Base-by-base conservation (phyloP, 2,329 filamentous ascomycete genomes). In the Aureobasidium subglaciale region DNA sequence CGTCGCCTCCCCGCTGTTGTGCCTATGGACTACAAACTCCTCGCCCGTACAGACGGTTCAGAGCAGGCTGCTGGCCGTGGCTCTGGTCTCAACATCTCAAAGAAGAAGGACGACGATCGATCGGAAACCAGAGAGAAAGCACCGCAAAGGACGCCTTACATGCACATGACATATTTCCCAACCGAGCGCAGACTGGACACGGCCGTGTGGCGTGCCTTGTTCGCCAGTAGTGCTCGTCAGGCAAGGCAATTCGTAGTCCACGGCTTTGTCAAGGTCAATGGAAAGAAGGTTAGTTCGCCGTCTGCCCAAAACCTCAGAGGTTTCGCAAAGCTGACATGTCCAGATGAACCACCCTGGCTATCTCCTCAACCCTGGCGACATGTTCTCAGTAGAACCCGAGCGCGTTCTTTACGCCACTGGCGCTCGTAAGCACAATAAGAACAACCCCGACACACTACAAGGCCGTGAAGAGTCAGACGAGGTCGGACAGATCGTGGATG, bases 301-400 rank as follows among this genome's bases (percentile, higher is more conserved):
- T 32, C 9, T 5, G 34, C 27, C 7, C 7, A 10, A 11, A 4
- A 25, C 6, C 25, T 32, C n/a, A n/a, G n/a, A n/a, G n/a, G 11
- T 5, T n/a, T n/a, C 11, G 40, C 57, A 52, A n/a, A 16, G 59
- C 55, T 45, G 13, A 45, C 30, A 27, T 20, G 3, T 55, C n/a
- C 63, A 96, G 92, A 96, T 97, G 88, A 79, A 81, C 60, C 88
- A 93, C 67, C 91, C 93, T 8, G 87, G 90, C 55, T 99, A 99
- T 71, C 84, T 90, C 61, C 81, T 99, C 35, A 99, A 99, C 71
- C 95, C 93, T 2, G 93, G 93, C 63, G 93, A 99, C 70, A 89
- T 99, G 84, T 99, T 99, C 78, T 90, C 95, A 70, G 92, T 99
- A 64, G 87, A 96, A 18, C 80, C 88, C 32, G 89, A 96, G 35